Evolutionary conservation across 2,329 filamentous ascomycete species (phyloP), one percentile per base, ranked within the genome.

Genomic region (Colletotrichum australisinense): DNA sequence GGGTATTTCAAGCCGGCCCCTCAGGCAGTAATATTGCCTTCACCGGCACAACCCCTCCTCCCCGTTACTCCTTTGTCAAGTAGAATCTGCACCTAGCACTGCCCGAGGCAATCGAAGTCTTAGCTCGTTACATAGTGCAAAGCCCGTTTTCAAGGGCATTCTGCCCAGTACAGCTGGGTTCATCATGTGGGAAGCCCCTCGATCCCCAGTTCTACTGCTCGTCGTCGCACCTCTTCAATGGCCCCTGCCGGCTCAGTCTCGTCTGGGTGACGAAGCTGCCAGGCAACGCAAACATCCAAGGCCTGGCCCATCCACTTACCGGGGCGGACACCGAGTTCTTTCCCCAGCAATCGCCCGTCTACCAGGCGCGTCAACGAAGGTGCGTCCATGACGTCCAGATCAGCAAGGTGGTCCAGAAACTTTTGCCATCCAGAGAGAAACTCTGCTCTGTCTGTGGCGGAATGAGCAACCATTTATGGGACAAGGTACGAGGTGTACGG

Each of bases 281-380:
- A 98, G 74, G 92, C 91, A 82, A 97, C 90, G 74, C 94, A 93
- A 4, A 95, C 86, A 38, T 97, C 93, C 59, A 98, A 84, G 4
- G 95, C 95, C 58, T 88, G 87, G 67, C 91, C 91, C 88, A 97
- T 93, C 96, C 96, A 98, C n/a, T 87, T 91, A 1, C 94, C 95
- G 0, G 94, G 92, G 75, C 91, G 91, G n/a, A 88, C 84, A 0
- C 88, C 90, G 4, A 98, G 86, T 4, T 89, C 90, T 74, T 91
- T 88, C 22, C 91, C 89, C 24, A 98, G 88, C 65, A 92, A 86
- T 52, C 89, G 93, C 19, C 97, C 96, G 79, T 97, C 94, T 42
- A 97, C 86, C 28, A 94, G 84, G 5, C 88, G 88, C 77, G 90
- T 91, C 46, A 93, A 80, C 2, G 88, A 84, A 1, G 89, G 86